These are phyloP conservation scores for Solanum hybrid DNA, from an alignment of 305 asterid species.

Conservation along the genomic window DNA sequence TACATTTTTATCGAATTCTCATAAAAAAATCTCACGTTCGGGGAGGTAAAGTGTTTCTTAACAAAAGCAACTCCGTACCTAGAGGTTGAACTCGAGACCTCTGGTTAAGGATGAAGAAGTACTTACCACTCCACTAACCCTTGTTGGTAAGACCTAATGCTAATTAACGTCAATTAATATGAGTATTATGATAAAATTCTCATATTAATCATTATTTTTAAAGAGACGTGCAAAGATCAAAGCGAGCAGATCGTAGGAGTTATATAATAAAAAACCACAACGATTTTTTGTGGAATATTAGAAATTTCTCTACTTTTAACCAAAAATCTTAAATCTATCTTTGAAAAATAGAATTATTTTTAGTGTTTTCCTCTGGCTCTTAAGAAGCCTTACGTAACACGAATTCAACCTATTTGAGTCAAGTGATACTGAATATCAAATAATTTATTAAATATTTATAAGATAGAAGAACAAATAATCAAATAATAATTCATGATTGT, in stretches of 20 bases:
- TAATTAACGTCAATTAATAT: background rate
- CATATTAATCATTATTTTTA: background rate
- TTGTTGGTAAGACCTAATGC: background rate
- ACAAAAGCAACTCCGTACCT: too few species aligned
- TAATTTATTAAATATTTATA: background rate
- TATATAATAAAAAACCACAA: background rate
- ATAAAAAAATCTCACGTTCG: background rate
- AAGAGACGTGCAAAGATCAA: background rate
- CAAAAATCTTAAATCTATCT: background rate
- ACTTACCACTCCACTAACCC: background rate
- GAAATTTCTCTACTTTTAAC: background rate
- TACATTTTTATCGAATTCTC: background rate
- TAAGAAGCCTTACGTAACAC: background rate
- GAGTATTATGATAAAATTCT: background rate
- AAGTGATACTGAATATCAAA: background rate
- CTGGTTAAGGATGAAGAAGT: too few species aligned
- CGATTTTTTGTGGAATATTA: rapidly evolving
- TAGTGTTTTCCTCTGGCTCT: background rate
- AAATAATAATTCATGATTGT: background rate
- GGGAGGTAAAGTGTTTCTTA: too few species aligned
- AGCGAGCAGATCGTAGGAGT: background rate
- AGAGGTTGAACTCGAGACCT: background rate
- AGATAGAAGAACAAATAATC: background rate
- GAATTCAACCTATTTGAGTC: background rate
- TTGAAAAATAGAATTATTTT: background rate